Percentiles rank a stretch among this genome's conserved stretches.
phyloP scores from a whole-genome alignment of 192 early-diverging fungal genomes.

The Haplosporangium gracile region DNA sequence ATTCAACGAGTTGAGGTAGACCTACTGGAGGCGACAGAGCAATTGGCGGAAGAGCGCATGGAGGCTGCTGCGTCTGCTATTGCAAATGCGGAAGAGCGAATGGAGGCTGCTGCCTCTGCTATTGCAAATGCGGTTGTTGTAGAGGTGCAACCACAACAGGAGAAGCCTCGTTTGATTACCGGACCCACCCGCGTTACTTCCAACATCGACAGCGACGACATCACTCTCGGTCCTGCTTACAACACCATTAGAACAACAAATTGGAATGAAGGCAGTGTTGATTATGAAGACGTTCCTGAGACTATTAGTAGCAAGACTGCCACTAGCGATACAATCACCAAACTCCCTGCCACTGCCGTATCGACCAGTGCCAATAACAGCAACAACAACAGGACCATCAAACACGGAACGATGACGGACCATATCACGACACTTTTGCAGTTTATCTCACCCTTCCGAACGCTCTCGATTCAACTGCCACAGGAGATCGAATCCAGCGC shows the following conservation, averaged over 20 bases:
- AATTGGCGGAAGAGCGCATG: conserved; percentile 25
- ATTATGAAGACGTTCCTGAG: background rate
- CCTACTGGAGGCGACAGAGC: conserved; percentile 41
- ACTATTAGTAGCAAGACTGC: background rate
- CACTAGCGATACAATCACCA: background rate
- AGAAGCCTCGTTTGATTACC: background rate
- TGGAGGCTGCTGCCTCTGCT: background rate
- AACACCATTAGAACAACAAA: background rate
- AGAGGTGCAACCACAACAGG: background rate
- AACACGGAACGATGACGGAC: conserved; percentile 23
- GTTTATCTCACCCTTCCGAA: conserved; percentile 46
- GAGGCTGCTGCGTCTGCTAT: background rate
- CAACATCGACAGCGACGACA: background rate
- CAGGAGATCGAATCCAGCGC: conserved; percentile 53
- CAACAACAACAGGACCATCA: background rate
- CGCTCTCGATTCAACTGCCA: conserved; percentile 48
- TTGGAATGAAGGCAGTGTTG: background rate
- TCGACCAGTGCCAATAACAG: background rate
- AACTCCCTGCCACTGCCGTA: background rate
- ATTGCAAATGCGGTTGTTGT: background rate
- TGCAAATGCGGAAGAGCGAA: conserved; percentile 10
- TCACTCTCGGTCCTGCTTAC: background rate
- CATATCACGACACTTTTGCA: conserved; percentile 34
- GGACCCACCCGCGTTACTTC: background rate
- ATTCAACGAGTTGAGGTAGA: conserved; percentile 50